phyloP scores from a whole-genome alignment of 768 basidiomycete genomes.

The Boletus reticulatus region DNA sequence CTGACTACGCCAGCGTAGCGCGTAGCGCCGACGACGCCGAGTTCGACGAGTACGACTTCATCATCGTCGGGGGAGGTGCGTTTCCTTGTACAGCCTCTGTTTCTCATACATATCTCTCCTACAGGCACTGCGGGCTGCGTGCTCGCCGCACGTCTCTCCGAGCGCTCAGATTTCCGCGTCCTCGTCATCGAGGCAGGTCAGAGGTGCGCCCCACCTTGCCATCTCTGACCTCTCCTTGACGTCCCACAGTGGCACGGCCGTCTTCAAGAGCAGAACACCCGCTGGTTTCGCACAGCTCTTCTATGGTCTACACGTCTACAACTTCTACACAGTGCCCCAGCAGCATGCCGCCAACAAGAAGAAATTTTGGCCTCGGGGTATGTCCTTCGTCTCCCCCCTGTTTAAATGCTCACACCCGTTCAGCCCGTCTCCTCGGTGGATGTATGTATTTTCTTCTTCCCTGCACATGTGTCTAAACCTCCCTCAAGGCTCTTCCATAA shows the following conservation, averaged over 20 bases:
- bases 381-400: background rate
- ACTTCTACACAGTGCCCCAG: constrained; percentile 58
- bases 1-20: background rate
- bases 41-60: constrained; percentile 43
- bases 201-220: constrained; percentile 42
- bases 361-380: constrained; percentile 68
- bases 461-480: background rate
- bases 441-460: constrained; percentile 44
- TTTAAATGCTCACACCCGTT: background rate
- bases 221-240: background rate
- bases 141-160: constrained; percentile 43
- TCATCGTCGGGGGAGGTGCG: constrained; percentile 56
- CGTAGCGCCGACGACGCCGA: constrained; percentile 3
- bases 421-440: constrained; percentile 70
- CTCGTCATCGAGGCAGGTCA: constrained; percentile 36
- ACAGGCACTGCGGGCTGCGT: constrained; percentile 45
- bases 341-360: constrained; percentile 42
- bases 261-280: constrained; percentile 44
- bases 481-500: constrained; percentile 55
- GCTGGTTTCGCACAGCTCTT: constrained; percentile 43
- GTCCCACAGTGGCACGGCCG: constrained; percentile 40
- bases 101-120: background rate
- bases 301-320: constrained; percentile 47
- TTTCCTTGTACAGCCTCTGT: accelerated
- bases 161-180: constrained; percentile 34